Conservation (phyloP, 768 basidiomycete genomes). For the Trametopsis cervina region DNA sequence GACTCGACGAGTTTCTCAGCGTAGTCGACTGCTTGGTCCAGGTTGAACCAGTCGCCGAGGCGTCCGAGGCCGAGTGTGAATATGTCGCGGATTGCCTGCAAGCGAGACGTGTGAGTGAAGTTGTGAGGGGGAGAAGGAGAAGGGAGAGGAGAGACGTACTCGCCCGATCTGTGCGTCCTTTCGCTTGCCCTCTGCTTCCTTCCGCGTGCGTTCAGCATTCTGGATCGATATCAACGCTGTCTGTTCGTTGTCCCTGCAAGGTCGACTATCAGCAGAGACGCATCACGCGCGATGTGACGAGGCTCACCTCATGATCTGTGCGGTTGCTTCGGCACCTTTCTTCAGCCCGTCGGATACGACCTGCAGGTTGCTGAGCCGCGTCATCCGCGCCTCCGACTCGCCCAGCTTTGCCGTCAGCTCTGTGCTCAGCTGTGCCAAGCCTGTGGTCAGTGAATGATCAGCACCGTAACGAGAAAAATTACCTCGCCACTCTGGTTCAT, state of each 20-base stretch:
- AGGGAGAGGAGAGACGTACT: neutral
- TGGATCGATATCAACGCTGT: no score
- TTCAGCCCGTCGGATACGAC: neutral
- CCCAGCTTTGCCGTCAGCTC: neutral
- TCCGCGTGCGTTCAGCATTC: neutral
- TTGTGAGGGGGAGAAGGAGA: no score
- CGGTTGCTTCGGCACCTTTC: neutral
- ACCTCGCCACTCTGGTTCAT: neutral
- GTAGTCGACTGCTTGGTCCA: neutral
- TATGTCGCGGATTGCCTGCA: neutral
- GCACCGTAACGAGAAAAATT: neutral
- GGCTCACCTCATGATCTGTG: neutral
- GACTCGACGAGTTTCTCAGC: conserved; percentile 2
- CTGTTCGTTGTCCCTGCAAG: neutral
- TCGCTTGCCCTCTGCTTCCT: neutral
- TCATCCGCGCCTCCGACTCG: neutral
- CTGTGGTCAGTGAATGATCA: neutral
- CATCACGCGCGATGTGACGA: no score
- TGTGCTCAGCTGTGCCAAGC: neutral
- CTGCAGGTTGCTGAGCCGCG: neutral
- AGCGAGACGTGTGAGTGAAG: neutral
- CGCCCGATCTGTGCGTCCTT: neutral
- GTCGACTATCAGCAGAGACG: no score
- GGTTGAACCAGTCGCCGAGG: neutral
- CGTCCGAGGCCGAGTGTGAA: neutral